Evolutionary conservation across 2,329 filamentous ascomycete species (phyloP), one percentile per base, ranked within the genome.

Genomic region (Macrophomina tecta): DNA sequence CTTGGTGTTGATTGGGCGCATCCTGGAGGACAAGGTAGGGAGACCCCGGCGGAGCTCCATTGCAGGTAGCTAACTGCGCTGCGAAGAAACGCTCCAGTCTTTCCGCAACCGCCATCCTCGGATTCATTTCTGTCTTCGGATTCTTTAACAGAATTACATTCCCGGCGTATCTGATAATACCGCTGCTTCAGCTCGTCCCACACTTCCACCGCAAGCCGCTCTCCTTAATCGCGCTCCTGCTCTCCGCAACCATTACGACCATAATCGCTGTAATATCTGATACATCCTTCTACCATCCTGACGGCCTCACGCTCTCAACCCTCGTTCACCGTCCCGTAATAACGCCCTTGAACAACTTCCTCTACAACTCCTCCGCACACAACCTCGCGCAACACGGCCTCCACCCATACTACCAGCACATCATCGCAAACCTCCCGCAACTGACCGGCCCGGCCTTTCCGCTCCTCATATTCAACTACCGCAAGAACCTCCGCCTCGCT

Each of bases 91-190:
- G 87, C 73, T 90, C 92, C 66, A 92, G 92, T 56, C 83, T 92
- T 66, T 82, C 93, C 72, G 89, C 93, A 23, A 93, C 91, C 67
- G 86, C 88, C 48, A 84, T 95, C 49, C 87, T 99, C 48, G 93
- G 93, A 36, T 88, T 94, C 69, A 87, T 97, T 65, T 85, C 87
- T 63, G 90, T 97, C 14, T 91, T 95, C 74, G 95, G 95, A 60
- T 82, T 94, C 67, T 99, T 99, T 81, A 99, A 98, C 80, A 89
- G 95, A 71, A 97, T 98, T 74, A 99, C 95, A 9, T 98, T 98
- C 78, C 94, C 94, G 53, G 94, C 94, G 14, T 99, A 97, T 77
- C 81, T 99, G 69, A 78, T 97, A 67, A 88, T 97, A 76, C 94
- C 95, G 64, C 90, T 90, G 42, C 82, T 97, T 76, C 90, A 89